Evolutionary conservation across 1,284 basidiomycete genomes (phyloP).

Genomic region (Bjerkandera adusta): DNA sequence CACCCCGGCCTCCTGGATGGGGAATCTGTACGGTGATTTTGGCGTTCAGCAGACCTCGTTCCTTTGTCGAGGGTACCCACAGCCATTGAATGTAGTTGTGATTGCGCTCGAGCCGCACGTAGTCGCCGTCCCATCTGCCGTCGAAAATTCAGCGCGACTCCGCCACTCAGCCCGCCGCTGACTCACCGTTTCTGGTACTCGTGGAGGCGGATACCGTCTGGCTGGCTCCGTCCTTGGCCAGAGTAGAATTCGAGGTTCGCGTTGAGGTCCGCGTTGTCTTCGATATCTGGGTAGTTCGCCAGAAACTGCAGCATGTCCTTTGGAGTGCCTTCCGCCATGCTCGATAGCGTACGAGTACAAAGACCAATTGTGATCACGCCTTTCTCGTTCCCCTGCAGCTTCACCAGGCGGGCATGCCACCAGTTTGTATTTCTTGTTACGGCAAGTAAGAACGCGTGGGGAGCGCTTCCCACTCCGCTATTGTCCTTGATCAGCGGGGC

Average conservation of each 20-base stretch:
- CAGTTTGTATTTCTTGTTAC: no score
- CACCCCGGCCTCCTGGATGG: conserved; percentile 67
- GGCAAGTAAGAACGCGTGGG: background rate
- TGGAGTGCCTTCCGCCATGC: conserved; percentile 35
- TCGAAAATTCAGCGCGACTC: background rate
- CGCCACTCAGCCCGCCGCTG: conserved; percentile 24
- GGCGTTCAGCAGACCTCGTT: background rate
- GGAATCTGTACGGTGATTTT: conserved; percentile 45
- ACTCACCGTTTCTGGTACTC: conserved; percentile 64
- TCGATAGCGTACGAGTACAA: background rate
- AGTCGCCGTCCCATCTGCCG: conserved; percentile 63
- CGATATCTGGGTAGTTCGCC: conserved; percentile 50
- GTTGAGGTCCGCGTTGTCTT: conserved; percentile 37
- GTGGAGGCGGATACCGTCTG: conserved; percentile 60
- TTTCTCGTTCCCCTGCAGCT: no score
- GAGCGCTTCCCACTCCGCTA: background rate
- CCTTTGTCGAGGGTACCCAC: conserved; percentile 33
- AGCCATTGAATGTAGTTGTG: conserved; percentile 78
- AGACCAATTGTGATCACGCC: no score
- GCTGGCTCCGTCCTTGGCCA: conserved; percentile 53
- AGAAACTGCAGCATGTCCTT: conserved; percentile 63
- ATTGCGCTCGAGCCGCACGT: conserved; percentile 60
- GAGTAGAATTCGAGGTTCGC: conserved; percentile 67
- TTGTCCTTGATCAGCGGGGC: background rate
- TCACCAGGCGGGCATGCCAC: no score